Base-by-base conservation (phyloP, 148 eudicot genomes). In the Diospyros lotus region DNA sequence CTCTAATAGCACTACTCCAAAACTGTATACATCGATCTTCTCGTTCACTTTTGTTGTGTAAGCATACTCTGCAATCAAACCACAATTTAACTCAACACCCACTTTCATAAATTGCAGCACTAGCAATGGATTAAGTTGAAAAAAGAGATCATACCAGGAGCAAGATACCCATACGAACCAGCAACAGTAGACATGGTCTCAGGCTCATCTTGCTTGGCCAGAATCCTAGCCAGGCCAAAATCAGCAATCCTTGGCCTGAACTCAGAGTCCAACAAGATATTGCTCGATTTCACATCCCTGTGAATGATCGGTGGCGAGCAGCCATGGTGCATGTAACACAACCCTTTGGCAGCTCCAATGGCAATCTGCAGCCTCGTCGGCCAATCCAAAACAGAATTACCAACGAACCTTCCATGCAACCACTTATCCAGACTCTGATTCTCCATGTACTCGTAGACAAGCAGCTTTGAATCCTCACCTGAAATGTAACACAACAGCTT, bases 1-100 rank as follows among this genome's bases (percentile, higher is more conserved):
- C 65, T 93, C 96, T 10, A 93, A 77, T 3, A 93, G 89, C 9
- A 93, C 94, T 4, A 93, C 98, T 15, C 94, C 98, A 8, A 91
- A 93, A 79, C 96, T 91, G 62, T 88, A 93, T 58, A 89, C 81
- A 45, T 93, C 98, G 1, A 88, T 83, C 84, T 91, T 93, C 76
- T 87, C 97, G 52, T 89, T 89, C 80, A 93, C 94, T 76, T 80
- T 89, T 17, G 71, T 83, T 39, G 91, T 84, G 69, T 82, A 81
- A 38, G 85, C 85, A 74, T 91, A 93, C 77, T 93, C 94, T 93
- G 87, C 63, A 76, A 42, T 17, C 40, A 51, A 53, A 75, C 38
- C 4, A 55, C 62, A 13, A 11, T 8, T 46, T 56, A 59, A 6
- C 14, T 13, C 44, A 6, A 41, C 8, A 44, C 48, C 38, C 62